phyloP scores from a whole-genome alignment of 208 protist species.

The Acanthamoeba healyi region DNA sequence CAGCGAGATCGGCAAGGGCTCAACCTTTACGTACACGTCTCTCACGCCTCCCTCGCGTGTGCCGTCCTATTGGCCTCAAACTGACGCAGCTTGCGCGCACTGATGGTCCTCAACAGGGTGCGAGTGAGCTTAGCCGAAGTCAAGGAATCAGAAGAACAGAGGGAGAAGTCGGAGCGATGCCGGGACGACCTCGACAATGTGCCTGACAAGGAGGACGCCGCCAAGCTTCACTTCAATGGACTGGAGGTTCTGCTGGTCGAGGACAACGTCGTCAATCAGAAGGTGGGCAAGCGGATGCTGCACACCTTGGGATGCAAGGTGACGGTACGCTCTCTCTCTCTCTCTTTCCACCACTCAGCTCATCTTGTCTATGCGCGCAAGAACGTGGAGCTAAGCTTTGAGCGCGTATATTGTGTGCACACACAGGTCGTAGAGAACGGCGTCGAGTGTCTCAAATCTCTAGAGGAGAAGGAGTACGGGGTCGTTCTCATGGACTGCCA shows the following conservation, averaged over 20 bases:
- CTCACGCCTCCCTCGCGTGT: background rate
- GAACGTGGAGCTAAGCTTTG: too few species aligned
- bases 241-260: conserved; percentile 19
- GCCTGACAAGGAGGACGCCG: background rate
- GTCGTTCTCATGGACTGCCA: conserved; percentile 50
- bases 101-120: background rate
- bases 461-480: conserved; percentile 4
- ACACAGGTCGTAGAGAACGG: background rate
- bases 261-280: conserved; percentile 48
- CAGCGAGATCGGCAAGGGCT: conserved; percentile 25
- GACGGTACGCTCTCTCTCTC: background rate
- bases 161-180: background rate
- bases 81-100: background rate
- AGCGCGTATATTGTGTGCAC: background rate
- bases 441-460: background rate
- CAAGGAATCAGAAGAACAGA: background rate
- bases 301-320: conserved; percentile 3
- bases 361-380: too few species aligned
- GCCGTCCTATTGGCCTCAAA: background rate
- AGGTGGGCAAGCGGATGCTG: conserved; percentile 40
- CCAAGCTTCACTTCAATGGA: background rate
- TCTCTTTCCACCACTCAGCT: background rate
- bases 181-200: background rate
- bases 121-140: background rate
- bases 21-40: background rate